These are phyloP conservation scores for Leccinum pachyderme DNA, from an alignment of 1,284 basidiomycete genomes.

Conservation along the genomic window DNA sequence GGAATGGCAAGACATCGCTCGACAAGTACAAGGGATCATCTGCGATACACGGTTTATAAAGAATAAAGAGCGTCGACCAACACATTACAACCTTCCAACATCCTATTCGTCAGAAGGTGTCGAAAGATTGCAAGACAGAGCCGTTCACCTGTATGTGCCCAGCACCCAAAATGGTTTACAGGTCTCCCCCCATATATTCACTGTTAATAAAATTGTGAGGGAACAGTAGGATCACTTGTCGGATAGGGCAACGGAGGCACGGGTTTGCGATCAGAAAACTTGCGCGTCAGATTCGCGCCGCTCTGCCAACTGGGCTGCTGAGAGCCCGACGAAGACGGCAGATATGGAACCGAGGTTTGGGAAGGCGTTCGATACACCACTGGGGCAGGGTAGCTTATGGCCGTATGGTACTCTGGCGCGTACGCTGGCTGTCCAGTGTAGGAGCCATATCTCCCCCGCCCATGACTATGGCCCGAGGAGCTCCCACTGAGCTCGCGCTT, in stretches of 20 bases:
- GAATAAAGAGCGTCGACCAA: neutral
- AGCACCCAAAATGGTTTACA: constrained; percentile 1
- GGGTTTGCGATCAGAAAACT: constrained; percentile 34
- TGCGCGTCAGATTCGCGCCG: constrained; percentile 34
- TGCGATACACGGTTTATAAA: constrained; percentile 1
- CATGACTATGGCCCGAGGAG: constrained; percentile 32
- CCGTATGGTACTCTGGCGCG: constrained; percentile 17
- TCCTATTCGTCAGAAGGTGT: neutral
- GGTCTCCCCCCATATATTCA: neutral
- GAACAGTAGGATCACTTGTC: constrained; percentile 24
- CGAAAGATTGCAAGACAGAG: neutral
- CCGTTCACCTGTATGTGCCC: constrained; percentile 11
- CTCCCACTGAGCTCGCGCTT: constrained; percentile 35
- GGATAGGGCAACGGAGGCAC: constrained; percentile 31
- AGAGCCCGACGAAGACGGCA: constrained; percentile 11
- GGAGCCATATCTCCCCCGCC: constrained; percentile 15
- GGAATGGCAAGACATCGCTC: constrained; percentile 15
- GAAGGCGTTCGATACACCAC: constrained; percentile 8
- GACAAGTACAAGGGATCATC: constrained; percentile 17
- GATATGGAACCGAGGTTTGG: constrained; percentile 8
- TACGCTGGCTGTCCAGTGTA: constrained; percentile 22
- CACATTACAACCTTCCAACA: constrained; percentile 3
- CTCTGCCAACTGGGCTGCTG: constrained; percentile 16
- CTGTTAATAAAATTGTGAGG: constrained; percentile 16
- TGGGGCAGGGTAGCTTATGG: constrained; percentile 11